These are phyloP conservation scores for Bathelium albidoporum DNA, from an alignment of 495 filamentous ascomycete genomes.

Conservation along the genomic window DNA sequence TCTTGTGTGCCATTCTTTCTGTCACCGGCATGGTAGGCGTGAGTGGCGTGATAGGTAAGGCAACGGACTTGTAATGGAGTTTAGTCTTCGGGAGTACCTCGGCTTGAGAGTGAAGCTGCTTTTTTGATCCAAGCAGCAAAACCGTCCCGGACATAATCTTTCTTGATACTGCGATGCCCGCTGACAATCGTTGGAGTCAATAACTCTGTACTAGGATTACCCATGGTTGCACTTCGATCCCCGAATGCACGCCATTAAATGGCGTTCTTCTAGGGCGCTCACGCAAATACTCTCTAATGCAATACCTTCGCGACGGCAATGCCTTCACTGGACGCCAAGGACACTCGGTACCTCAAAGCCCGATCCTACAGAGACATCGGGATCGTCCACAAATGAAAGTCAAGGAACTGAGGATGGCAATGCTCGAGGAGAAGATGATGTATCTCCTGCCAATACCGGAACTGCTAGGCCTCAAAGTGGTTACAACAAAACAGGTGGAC, in stretches of 20 bases:
- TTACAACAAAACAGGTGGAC: neutral
- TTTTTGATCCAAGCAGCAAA: no score
- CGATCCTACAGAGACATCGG: neutral
- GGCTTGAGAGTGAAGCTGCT: no score
- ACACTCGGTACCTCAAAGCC: neutral
- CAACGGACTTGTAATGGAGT: no score
- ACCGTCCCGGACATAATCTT: no score
- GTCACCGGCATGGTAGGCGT: no score
- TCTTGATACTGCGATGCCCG: no score
- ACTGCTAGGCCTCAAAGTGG: neutral
- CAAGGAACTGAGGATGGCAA: neutral
- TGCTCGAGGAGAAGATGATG: neutral
- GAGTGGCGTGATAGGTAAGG: no score
- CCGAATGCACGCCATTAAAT: neutral
- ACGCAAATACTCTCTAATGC: neutral
- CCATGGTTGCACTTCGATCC: neutral
- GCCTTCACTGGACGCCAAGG: neutral
- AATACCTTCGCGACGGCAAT: neutral
- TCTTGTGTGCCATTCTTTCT: no score
- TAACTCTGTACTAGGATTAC: neutral
- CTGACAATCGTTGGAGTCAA: neutral
- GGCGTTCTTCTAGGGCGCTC: neutral
- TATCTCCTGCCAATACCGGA: neutral
- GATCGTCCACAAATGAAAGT: no score
- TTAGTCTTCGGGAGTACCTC: no score